These are phyloP conservation scores for Trichoderma atroviride DNA, from an alignment of 2,329 filamentous ascomycete species.

Conservation along the genomic window DNA sequence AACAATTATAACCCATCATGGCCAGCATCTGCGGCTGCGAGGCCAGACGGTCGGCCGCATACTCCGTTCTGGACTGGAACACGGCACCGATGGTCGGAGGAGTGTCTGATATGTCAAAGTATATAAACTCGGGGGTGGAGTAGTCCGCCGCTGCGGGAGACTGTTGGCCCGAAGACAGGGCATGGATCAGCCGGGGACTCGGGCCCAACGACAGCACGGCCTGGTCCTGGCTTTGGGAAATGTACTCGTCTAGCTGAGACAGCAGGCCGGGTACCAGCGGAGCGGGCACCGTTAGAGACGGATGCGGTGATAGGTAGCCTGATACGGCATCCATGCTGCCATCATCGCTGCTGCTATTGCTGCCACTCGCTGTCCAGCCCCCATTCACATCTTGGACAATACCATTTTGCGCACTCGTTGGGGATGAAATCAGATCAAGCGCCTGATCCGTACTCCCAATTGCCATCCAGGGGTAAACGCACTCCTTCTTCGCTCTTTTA, in stretches of 20 bases:
- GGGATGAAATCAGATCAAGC: background rate
- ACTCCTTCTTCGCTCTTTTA: background rate
- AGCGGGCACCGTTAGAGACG: constrained; percentile 1
- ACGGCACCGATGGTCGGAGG: background rate
- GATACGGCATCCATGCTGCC: background rate
- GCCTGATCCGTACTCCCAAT: background rate
- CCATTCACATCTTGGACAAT: background rate
- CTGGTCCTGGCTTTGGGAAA: background rate
- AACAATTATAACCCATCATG: constrained; percentile 18
- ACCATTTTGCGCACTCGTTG: background rate
- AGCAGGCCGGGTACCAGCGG: constrained; percentile 14
- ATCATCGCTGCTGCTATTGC: background rate
- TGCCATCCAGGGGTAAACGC: constrained; percentile 20
- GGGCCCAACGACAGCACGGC: constrained; percentile 5
- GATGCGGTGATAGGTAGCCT: background rate
- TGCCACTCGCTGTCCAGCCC: background rate
- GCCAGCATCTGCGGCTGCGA: constrained; percentile 19
- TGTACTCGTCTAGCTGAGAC: constrained; percentile 17
- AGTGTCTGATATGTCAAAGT: constrained; percentile 8
- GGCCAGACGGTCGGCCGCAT: constrained; percentile 3
- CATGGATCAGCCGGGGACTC: background rate
- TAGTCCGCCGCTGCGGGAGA: background rate
- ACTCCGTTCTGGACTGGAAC: constrained; percentile 12
- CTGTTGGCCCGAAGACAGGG: background rate
- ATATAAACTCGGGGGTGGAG: constrained; percentile 11